These are phyloP conservation scores for Pichia sp. DNA, from an alignment of 1,139 yeast genomes.

Conservation along the genomic window DNA sequence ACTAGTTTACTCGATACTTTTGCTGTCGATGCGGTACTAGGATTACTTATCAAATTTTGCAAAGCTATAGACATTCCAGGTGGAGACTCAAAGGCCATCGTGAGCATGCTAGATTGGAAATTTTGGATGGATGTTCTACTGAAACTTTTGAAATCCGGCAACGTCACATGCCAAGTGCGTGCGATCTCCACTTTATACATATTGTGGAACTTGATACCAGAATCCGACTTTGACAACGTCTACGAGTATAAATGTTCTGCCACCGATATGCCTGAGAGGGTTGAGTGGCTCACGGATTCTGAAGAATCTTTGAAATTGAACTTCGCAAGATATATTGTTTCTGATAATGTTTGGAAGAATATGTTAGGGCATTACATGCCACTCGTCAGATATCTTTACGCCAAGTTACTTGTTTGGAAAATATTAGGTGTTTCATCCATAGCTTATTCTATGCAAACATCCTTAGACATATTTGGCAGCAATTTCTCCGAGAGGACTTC, in stretches of 20 bases:
- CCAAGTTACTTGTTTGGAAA: conserved; percentile 64
- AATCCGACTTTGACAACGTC: conserved; percentile 14
- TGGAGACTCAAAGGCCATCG: conserved; percentile 1
- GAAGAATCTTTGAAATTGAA: conserved; percentile 38
- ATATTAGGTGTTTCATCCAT: conserved; percentile 25
- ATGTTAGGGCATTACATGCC: conserved; percentile 79
- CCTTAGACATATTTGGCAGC: background rate
- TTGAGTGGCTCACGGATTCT: conserved; percentile 27
- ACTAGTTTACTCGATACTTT: conserved; percentile 40
- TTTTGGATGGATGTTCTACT: conserved; percentile 65
- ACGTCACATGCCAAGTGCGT: conserved; percentile 54
- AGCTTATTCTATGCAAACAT: no score
- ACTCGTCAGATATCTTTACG: conserved; percentile 60
- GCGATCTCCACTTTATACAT: conserved; percentile 63
- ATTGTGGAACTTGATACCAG: conserved; percentile 71
- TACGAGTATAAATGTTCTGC: background rate
- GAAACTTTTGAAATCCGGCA: conserved; percentile 56
- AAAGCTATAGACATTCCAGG: conserved; percentile 20
- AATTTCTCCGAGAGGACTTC: conserved; percentile 5
- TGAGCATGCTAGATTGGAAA: conserved; percentile 49
- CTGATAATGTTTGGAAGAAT: conserved; percentile 41
- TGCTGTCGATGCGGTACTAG: conserved; percentile 39
- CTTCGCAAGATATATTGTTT: conserved; percentile 49
- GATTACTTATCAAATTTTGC: conserved; percentile 40
- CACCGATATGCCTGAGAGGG: no score